Evolutionary conservation across 176 grass and related monocot genomes (phyloP).

Genomic region (Rhynchospora breviuscula): DNA sequence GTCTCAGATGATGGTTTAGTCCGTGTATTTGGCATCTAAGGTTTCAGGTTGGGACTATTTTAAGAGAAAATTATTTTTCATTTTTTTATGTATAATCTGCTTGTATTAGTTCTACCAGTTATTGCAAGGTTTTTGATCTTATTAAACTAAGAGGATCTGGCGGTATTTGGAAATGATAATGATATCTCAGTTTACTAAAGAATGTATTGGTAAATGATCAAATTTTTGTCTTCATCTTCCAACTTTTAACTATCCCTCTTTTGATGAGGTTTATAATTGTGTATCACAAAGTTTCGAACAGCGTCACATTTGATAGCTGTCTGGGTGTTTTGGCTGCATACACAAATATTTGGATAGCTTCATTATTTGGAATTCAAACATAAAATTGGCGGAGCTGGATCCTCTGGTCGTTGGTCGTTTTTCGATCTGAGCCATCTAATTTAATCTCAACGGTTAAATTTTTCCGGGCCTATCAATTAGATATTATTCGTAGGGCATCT

Average conservation of each 20-base stretch:
- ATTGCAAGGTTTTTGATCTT: background rate
- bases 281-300: no score
- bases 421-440: no score
- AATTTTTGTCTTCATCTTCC: background rate
- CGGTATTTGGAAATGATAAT: background rate
- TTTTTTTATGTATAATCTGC: background rate
- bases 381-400: no score
- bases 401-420: no score
- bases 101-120: background rate
- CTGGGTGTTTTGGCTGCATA: no score
- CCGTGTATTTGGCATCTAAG: slow-evolving; percentile 40
- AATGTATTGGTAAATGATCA: background rate
- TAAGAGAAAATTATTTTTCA: background rate
- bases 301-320: no score
- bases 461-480: no score
- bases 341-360: no score
- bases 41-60: slow-evolving; percentile 25
- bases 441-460: no score
- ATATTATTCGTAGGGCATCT: no score
- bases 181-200: background rate
- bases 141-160: background rate
- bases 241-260: background rate
- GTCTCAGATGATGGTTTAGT: slow-evolving; percentile 54
- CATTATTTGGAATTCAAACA: no score
- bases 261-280: no score